These are phyloP conservation scores for Alnus rubra DNA, from an alignment of 306 rosid genomes.

Conservation along the genomic window DNA sequence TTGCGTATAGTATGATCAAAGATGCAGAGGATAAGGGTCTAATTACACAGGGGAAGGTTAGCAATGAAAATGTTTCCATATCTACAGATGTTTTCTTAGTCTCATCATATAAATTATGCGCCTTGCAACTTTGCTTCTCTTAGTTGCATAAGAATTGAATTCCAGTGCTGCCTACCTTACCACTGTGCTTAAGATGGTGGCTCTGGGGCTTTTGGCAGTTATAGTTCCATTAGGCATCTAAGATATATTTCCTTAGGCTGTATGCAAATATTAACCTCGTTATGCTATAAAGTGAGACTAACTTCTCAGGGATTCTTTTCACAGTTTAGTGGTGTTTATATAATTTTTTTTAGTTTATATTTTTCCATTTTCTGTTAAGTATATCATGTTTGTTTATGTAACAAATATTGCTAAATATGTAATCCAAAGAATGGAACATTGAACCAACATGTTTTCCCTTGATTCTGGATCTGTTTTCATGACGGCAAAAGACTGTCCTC, in stretches of 20 bases:
- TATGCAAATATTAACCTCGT: background rate
- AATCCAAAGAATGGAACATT: conserved; percentile 2
- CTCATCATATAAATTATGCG: background rate
- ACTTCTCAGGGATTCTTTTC: background rate
- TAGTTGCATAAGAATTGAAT: background rate
- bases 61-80: conserved; percentile 5
- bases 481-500: conserved; percentile 56
- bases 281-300: background rate
- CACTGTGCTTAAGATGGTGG: background rate
- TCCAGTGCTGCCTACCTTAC: background rate
- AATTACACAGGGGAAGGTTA: conserved; percentile 81
- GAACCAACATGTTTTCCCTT: conserved; percentile 10
- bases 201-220: background rate
- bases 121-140: background rate
- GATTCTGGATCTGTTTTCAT: conserved; percentile 24
- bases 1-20: conserved; percentile 76
- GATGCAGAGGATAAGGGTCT: conserved; percentile 86
- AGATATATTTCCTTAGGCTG: background rate
- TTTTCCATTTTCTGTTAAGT: background rate
- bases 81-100: conserved; percentile 1
- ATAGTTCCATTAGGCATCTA: background rate
- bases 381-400: background rate
- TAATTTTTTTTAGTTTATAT: background rate
- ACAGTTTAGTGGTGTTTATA: background rate
- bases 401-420: background rate